Evolutionary conservation across 176 grass and related monocot species (phyloP).

Genomic region (Bonia amplexicaulis): DNA sequence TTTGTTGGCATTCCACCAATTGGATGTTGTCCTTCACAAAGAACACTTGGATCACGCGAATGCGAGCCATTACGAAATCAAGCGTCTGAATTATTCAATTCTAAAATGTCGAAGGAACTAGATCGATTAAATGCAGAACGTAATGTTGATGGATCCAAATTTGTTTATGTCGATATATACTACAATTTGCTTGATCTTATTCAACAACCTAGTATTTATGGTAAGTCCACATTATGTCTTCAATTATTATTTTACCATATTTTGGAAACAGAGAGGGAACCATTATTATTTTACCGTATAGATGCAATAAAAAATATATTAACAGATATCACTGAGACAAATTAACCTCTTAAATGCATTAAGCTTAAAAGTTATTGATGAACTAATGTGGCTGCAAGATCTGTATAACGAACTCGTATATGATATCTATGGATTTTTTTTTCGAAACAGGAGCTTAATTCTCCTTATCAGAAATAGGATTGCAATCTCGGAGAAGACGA

Average conservation of each 20-base stretch:
- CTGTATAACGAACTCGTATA: neutral
- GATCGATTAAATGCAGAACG: slow-evolving; percentile 17
- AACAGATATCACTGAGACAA: neutral
- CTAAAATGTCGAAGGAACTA: slow-evolving; percentile 29
- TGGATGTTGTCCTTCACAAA: slow-evolving; percentile 64
- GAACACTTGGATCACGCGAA: slow-evolving; percentile 24
- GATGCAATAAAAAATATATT: neutral
- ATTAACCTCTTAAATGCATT: neutral
- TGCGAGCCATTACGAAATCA: slow-evolving; percentile 53
- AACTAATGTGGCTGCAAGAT: neutral
- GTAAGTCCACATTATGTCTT: neutral
- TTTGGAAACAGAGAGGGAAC: too few species aligned
- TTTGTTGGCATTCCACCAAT: slow-evolving; percentile 58
- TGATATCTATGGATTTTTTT: neutral
- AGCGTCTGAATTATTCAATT: slow-evolving; percentile 46
- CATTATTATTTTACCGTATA: neutral
- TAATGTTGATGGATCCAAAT: neutral
- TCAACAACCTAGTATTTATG: slow-evolving; percentile 24
- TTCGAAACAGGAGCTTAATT: too few species aligned
- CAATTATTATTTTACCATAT: neutral
- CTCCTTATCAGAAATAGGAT: too few species aligned
- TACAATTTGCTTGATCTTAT: slow-evolving; percentile 45
- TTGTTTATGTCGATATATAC: slow-evolving; percentile 61
- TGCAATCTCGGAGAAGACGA: too few species aligned
- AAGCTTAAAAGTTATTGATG: neutral